These are phyloP conservation scores for Clavariopsis aquatica DNA, from an alignment of 495 filamentous ascomycete genomes.

Conservation along the genomic window DNA sequence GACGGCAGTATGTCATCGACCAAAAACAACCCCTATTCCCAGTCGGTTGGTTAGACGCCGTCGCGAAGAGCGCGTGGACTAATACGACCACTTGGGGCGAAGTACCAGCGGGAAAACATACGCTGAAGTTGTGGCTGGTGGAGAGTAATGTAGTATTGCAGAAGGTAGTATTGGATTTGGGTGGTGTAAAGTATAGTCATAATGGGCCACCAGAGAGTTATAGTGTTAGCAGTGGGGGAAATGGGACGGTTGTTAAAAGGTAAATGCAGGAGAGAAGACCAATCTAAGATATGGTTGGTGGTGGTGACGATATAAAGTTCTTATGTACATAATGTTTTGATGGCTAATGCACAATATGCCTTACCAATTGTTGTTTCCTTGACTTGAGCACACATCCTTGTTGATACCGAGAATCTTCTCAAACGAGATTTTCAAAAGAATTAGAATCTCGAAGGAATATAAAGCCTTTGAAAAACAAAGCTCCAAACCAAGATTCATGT, in stretches of 20 bases:
- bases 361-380: too few relatives aligned
- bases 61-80: slow-evolving; percentile 62
- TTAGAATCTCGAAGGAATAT: too few relatives aligned
- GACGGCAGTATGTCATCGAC: slow-evolving; percentile 55
- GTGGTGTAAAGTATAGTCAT: slow-evolving; percentile 65
- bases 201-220: slow-evolving; percentile 70
- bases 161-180: slow-evolving; percentile 67
- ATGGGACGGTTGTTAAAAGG: not conserved
- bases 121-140: slow-evolving; percentile 61
- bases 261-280: too few relatives aligned
- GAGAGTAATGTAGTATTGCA: slow-evolving; percentile 68
- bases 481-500: too few relatives aligned
- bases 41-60: slow-evolving; percentile 58
- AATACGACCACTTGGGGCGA: slow-evolving; percentile 57
- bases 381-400: too few relatives aligned
- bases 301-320: too few relatives aligned
- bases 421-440: too few relatives aligned
- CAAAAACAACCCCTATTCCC: slow-evolving; percentile 50
- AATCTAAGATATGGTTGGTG: too few relatives aligned
- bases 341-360: too few relatives aligned
- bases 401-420: too few relatives aligned
- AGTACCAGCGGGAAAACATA: slow-evolving; percentile 54
- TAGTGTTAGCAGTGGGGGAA: slow-evolving; percentile 41
- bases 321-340: too few relatives aligned
- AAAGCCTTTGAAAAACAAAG: too few relatives aligned